phyloP scores from a whole-genome alignment of 2,329 filamentous ascomycete genomes.

The Alternaria sp. region DNA sequence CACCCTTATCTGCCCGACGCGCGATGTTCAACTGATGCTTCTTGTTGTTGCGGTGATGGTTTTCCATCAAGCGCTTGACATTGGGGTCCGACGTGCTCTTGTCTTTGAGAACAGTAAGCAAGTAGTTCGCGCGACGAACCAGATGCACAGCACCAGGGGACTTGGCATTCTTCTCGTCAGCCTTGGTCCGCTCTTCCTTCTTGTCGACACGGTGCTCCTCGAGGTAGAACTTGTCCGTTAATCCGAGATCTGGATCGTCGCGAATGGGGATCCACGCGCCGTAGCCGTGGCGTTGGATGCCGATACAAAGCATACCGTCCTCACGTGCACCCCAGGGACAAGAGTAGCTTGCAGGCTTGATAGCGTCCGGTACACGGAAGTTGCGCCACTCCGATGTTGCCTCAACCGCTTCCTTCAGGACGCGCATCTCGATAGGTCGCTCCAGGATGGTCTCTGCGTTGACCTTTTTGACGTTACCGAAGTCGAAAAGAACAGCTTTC shows the following conservation, averaged over 20 bases:
- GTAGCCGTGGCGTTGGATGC: constrained; percentile 92
- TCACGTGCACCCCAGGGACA: constrained; percentile 92
- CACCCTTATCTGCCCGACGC: constrained; percentile 65
- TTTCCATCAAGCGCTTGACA: constrained; percentile 83
- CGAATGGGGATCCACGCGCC: constrained; percentile 95
- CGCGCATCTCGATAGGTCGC: constrained; percentile 84
- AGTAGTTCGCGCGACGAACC: constrained; percentile 91
- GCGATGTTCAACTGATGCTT: constrained; percentile 68
- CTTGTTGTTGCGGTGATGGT: constrained; percentile 95
- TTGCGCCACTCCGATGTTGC: constrained; percentile 71
- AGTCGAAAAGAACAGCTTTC: constrained; percentile 96
- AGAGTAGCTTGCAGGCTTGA: constrained; percentile 89
- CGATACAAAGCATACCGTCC: constrained; percentile 95
- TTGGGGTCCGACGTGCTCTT: constrained; percentile 76
- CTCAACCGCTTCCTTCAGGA: constrained; percentile 78
- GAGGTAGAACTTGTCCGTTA: constrained; percentile 91
- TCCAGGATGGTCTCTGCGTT: constrained; percentile 96
- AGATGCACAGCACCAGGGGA: constrained; percentile 97
- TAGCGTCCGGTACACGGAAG: constrained; percentile 89
- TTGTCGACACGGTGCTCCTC: constrained; percentile 98
- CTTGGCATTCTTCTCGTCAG: constrained; percentile 75
- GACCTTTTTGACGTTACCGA: constrained; percentile 89
- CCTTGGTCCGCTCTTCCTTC: constrained; percentile 88
- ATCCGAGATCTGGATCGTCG: constrained; percentile 85
- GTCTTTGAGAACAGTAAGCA: constrained; percentile 92